Percentiles rank a stretch among this genome's conserved stretches.
Conservation (phyloP, 2,329 filamentous ascomycete genomes). For the Nectriaceae sp. region DNA sequence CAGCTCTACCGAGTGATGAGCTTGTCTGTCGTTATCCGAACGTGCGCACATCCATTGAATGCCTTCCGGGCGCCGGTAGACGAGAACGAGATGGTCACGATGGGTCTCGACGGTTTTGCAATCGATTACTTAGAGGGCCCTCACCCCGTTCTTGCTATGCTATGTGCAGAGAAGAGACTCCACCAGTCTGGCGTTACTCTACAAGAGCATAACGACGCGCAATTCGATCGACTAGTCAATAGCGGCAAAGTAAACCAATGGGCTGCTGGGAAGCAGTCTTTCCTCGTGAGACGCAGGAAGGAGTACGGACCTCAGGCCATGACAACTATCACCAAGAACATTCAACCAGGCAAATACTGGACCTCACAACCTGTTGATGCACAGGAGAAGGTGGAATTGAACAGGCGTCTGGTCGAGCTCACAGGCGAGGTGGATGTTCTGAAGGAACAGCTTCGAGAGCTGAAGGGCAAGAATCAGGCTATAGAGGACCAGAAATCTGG, state of each 20-base stretch:
- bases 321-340: conserved; percentile 65
- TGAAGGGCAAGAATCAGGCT: conserved; percentile 41
- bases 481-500: conserved; percentile 46
- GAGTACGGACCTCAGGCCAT: conserved; percentile 79
- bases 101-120: conserved; percentile 80
- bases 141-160: conserved; percentile 80
- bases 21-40: conserved; percentile 73
- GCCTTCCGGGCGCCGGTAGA: conserved; percentile 58
- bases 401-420: conserved; percentile 51
- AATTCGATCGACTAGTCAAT: conserved; percentile 66
- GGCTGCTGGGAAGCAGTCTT: conserved; percentile 66
- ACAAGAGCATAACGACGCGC: conserved; percentile 63
- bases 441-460: conserved; percentile 33
- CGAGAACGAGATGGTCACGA: conserved; percentile 50
- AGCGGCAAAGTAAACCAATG: conserved; percentile 64
- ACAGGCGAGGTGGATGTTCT: conserved; percentile 37
- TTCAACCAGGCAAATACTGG: conserved; percentile 69
- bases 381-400: conserved; percentile 62
- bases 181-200: conserved; percentile 69
- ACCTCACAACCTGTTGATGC: conserved; percentile 75
- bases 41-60: conserved; percentile 55
- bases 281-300: conserved; percentile 66
- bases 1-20: conserved; percentile 64
- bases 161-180: conserved; percentile 73
- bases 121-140: conserved; percentile 81